Percentiles rank a stretch among this genome's conserved stretches.
Evolutionary conservation across 2,329 filamentous ascomycete genomes (phyloP).

Genomic region (Aspergillus sp.): DNA sequence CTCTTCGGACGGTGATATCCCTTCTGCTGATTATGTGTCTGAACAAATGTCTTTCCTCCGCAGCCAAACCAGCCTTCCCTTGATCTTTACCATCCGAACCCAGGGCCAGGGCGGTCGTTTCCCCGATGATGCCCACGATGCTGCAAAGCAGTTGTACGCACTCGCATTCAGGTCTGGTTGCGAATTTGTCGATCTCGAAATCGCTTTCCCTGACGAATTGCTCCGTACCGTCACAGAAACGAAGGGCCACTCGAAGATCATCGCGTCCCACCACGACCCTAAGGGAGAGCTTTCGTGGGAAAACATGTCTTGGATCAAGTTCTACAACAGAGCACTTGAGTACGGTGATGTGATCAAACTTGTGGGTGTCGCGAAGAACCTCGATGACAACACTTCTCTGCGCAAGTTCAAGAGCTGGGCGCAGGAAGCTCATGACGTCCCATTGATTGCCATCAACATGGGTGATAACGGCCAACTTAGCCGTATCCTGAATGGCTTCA

Average conservation of each 20-base stretch:
- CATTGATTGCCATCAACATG: conserved; percentile 96
- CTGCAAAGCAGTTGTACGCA: conserved; percentile 69
- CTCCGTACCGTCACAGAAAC: conserved; percentile 64
- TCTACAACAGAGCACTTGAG: conserved; percentile 85
- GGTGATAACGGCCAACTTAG: conserved; percentile 80
- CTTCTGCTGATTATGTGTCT: conserved; percentile 69
- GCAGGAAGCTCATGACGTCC: conserved; percentile 66
- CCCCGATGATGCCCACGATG: conserved; percentile 68
- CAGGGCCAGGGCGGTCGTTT: conserved; percentile 82
- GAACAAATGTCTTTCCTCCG: conserved; percentile 78
- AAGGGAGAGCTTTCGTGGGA: conserved; percentile 75
- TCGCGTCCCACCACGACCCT: conserved; percentile 94
- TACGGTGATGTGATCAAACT: conserved; percentile 94
- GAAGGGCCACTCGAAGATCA: conserved; percentile 73
- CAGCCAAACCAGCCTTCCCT: conserved; percentile 65
- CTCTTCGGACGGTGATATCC: conserved; percentile 51
- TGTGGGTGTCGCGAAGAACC: conserved; percentile 69
- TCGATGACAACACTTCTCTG: conserved; percentile 84
- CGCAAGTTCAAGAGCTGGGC: conserved; percentile 76
- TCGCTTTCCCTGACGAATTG: conserved; percentile 75
- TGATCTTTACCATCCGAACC: conserved; percentile 91
- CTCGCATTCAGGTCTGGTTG: conserved; percentile 77
- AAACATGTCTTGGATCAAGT: conserved; percentile 85
- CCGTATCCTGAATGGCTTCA: conserved; percentile 82
- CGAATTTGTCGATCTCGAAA: conserved; percentile 91